Percentiles rank a stretch among this genome's conserved stretches.
Conservation (phyloP, 495 filamentous ascomycete genomes). For the Pseudevernia furfuracea region DNA sequence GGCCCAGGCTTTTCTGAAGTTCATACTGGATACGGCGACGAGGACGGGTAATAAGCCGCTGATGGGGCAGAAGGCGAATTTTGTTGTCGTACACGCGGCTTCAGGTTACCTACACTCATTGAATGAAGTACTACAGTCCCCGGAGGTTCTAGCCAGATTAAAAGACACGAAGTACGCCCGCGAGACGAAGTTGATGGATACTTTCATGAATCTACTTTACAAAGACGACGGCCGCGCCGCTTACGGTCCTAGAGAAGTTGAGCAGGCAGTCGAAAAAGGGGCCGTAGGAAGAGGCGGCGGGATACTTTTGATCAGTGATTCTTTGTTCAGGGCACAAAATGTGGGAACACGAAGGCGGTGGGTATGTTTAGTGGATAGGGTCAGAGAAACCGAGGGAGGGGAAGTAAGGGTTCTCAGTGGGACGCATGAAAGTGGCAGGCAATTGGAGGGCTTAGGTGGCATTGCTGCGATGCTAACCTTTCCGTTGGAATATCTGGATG, state of each 20-base stretch:
- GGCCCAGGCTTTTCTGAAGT: slow-evolving; percentile 69
- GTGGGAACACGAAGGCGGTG: slow-evolving; percentile 72
- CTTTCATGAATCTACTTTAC: slow-evolving; percentile 68
- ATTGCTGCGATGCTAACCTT: slow-evolving; percentile 89
- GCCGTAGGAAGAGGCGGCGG: slow-evolving; percentile 83
- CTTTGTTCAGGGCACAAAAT: slow-evolving; percentile 75
- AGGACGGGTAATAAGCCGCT: slow-evolving; percentile 57
- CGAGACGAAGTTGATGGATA: slow-evolving; percentile 80
- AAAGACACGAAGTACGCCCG: slow-evolving; percentile 78
- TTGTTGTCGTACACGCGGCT: slow-evolving; percentile 73
- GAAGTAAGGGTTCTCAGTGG: slow-evolving; percentile 83
- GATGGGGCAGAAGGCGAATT: slow-evolving; percentile 53
- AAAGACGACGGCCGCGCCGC: slow-evolving; percentile 86
- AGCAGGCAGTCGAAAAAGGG: slow-evolving; percentile 77
- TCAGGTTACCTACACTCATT: slow-evolving; percentile 79
- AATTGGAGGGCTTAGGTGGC: slow-evolving; percentile 75
- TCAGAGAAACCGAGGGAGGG: slow-evolving; percentile 75
- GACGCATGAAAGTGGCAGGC: slow-evolving; percentile 87
- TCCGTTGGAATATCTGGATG: slow-evolving; percentile 67
- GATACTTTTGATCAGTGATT: slow-evolving; percentile 75
- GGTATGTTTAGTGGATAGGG: slow-evolving; percentile 81
- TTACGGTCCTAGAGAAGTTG: slow-evolving; percentile 82
- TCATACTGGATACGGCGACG: slow-evolving; percentile 65
- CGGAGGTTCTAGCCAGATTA: slow-evolving; percentile 66
- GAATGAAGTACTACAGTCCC: slow-evolving; percentile 74